A percentile compares a stretch with the other conserved stretches of the same genome.
phyloP scores from a whole-genome alignment of 768 basidiomycete genomes.

The Astraeus odoratus region DNA sequence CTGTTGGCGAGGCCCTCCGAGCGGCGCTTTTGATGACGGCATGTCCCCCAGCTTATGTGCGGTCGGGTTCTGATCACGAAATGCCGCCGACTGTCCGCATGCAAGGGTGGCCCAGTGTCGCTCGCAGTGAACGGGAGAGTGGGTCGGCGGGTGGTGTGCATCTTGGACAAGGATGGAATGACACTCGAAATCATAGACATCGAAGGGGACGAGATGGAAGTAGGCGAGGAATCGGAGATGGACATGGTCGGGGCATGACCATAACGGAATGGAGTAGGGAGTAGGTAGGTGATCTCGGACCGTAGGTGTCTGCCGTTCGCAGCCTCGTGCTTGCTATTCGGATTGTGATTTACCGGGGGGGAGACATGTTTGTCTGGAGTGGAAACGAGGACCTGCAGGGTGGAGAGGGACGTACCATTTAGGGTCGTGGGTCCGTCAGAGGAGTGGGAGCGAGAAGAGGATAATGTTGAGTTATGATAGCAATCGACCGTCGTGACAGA shows the following conservation, averaged over 20 bases:
- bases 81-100: conserved; percentile 48
- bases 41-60: conserved; percentile 42
- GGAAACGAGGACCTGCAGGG: conserved; percentile 19
- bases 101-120: conserved; percentile 44
- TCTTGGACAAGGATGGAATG: conserved; percentile 58
- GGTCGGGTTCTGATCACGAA: conserved; percentile 47
- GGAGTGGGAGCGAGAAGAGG: not conserved
- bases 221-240: conserved; percentile 27
- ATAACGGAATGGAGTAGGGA: conserved; percentile 15
- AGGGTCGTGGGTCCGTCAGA: conserved; percentile 32
- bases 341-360: conserved; percentile 17
- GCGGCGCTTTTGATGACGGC: conserved; percentile 27
- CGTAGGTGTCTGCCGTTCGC: conserved; percentile 15
- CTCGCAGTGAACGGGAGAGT: conserved; percentile 69
- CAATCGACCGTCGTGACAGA: conserved; percentile 14
- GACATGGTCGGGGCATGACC: conserved; percentile 18
- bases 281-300: too few species aligned
- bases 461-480: not conserved
- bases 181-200: conserved; percentile 71
- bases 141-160: conserved; percentile 70
- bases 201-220: conserved; percentile 54
- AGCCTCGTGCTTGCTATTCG: conserved; percentile 20
- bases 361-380: conserved; percentile 16
- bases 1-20: conserved; percentile 22
- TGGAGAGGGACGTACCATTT: conserved; percentile 30